phyloP scores from a whole-genome alignment of 2,329 filamentous ascomycete species.

The Fusarium sp. region DNA sequence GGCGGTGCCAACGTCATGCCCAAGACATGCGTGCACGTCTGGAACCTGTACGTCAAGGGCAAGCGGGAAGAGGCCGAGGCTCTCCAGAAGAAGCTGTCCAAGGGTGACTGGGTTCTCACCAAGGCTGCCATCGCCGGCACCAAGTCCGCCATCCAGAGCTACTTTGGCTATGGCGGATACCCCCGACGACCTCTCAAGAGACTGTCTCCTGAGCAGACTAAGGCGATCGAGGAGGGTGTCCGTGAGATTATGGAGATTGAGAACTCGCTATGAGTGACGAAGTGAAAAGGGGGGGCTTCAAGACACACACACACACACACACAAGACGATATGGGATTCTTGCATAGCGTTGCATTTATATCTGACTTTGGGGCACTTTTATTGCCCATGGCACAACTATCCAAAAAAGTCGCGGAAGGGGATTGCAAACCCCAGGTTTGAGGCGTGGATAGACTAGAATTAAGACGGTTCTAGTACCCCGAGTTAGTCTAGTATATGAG shows the following conservation, averaged over 20 bases:
- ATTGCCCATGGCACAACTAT: slow-evolving; percentile 4
- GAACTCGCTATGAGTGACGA: slow-evolving; percentile 55
- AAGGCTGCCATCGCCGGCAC: slow-evolving; percentile 88
- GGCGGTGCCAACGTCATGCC: slow-evolving; percentile 88
- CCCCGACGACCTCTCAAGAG: slow-evolving; percentile 78
- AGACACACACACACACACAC: slow-evolving; percentile 4
- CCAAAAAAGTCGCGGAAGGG: slow-evolving; percentile 14
- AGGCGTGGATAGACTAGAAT: not conserved
- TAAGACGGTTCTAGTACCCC: not conserved
- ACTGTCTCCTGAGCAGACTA: slow-evolving; percentile 66
- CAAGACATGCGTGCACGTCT: slow-evolving; percentile 81
- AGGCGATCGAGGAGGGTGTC: slow-evolving; percentile 65
- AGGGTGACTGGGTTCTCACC: slow-evolving; percentile 85
- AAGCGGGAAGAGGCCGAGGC: slow-evolving; percentile 79
- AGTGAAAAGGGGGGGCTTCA: not conserved
- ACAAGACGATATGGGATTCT: slow-evolving; percentile 16
- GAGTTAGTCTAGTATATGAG: slow-evolving; percentile 16
- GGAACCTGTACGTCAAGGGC: slow-evolving; percentile 79
- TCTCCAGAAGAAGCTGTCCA: slow-evolving; percentile 81
- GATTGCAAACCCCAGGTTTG: not conserved
- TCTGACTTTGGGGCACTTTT: slow-evolving; percentile 4
- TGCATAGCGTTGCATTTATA: slow-evolving; percentile 39
- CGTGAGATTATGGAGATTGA: slow-evolving; percentile 75
- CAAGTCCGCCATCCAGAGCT: slow-evolving; percentile 82
- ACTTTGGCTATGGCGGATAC: slow-evolving; percentile 84